Evolutionary conservation across 2,329 filamentous ascomycete species (phyloP).

Genomic region (Dactylellina parvicollis): DNA sequence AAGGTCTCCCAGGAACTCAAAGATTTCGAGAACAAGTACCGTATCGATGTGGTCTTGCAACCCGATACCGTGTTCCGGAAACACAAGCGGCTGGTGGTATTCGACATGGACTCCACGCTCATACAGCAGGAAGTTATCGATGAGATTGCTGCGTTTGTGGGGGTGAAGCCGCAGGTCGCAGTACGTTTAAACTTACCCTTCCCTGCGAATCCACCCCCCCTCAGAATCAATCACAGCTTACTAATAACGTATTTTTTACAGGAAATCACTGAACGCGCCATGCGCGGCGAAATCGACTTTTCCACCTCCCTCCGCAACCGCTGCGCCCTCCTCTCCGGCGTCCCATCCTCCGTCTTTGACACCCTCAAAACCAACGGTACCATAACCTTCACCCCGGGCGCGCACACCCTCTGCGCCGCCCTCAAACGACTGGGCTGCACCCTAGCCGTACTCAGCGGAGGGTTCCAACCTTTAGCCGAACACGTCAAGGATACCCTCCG

Average conservation of each 20-base stretch:
- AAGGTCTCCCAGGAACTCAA: constrained; percentile 72
- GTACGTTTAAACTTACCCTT: constrained; percentile 59
- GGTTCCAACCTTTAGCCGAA: constrained; percentile 86
- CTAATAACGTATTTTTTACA: constrained; percentile 50
- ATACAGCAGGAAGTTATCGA: constrained; percentile 99
- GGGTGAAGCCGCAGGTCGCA: constrained; percentile 82
- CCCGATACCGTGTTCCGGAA: constrained; percentile 76
- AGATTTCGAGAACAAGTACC: constrained; percentile 87
- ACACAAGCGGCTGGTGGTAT: constrained; percentile 87
- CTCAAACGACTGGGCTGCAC: constrained; percentile 83
- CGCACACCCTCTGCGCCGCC: constrained; percentile 75
- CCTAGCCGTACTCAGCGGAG: constrained; percentile 89
- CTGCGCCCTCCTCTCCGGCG: constrained; percentile 80
- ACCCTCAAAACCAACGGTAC: constrained; percentile 71
- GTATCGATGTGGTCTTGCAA: constrained; percentile 83
- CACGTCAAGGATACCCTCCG: constrained; percentile 85
- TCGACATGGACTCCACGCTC: constrained; percentile 98
- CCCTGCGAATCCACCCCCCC: background rate
- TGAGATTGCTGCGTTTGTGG: constrained; percentile 84
- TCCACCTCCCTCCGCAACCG: constrained; percentile 82
- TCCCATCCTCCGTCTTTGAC: constrained; percentile 81
- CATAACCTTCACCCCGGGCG: constrained; percentile 84
- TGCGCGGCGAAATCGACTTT: constrained; percentile 96
- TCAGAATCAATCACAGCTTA: background rate
- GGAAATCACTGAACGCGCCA: constrained; percentile 89